A percentile compares a stretch with the other conserved stretches of the same genome.
phyloP scores from a whole-genome alignment of 495 filamentous ascomycete genomes.

The Massariosphaeria phaeospora region DNA sequence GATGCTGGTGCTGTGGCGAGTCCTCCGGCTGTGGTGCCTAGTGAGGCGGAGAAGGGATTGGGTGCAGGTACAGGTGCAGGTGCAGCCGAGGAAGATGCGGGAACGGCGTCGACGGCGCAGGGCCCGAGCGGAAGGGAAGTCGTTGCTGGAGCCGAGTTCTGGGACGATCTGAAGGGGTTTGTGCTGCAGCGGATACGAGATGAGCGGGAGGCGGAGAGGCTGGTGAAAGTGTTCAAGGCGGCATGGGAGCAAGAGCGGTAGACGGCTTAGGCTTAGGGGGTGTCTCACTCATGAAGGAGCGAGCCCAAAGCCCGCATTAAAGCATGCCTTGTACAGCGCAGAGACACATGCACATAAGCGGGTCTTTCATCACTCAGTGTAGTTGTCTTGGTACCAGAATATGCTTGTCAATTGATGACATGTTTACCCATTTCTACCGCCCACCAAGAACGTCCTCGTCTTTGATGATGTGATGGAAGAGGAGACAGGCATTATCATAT shows the following conservation, averaged over 20 bases:
- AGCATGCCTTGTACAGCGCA: no score
- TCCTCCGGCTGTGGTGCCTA: constrained; percentile 37
- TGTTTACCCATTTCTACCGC: constrained; percentile 17
- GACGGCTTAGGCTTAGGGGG: background rate
- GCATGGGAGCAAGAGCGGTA: constrained; percentile 52
- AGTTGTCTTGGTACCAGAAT: no score
- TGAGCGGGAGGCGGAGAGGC: constrained; percentile 58
- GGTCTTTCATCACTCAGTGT: no score
- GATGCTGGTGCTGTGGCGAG: constrained; percentile 32
- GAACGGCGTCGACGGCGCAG: constrained; percentile 45
- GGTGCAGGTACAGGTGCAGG: constrained; percentile 20
- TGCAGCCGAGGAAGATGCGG: constrained; percentile 17
- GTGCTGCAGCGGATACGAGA: constrained; percentile 73
- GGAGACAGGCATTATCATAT: background rate
- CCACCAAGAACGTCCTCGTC: constrained; percentile 16
- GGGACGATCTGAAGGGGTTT: constrained; percentile 79
- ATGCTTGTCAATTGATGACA: constrained; percentile 1
- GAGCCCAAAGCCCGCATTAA: no score
- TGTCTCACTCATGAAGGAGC: no score
- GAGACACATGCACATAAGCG: no score
- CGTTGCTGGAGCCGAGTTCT: constrained; percentile 71
- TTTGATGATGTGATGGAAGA: constrained; percentile 5
- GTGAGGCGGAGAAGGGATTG: constrained; percentile 34
- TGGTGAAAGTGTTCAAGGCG: constrained; percentile 60
- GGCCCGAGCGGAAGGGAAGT: constrained; percentile 55